Evolutionary conservation across 306 rosid species (phyloP).

Genomic region (Vachellia collinsii): DNA sequence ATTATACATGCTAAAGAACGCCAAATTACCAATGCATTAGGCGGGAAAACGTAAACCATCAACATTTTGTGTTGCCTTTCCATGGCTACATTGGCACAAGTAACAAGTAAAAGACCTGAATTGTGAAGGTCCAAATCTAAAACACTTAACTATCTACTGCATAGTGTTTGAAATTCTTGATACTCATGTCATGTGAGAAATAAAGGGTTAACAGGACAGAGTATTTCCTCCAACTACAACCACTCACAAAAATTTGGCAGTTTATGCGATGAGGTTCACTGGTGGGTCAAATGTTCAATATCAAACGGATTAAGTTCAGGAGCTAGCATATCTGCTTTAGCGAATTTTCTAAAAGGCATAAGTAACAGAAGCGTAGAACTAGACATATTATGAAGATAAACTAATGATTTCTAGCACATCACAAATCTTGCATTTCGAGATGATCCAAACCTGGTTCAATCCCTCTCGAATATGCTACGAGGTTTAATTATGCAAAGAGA

Average conservation of each 20-base stretch:
- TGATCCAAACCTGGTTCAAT: background rate
- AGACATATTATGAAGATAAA: background rate
- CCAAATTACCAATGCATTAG: background rate
- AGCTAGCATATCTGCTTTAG: conserved; percentile 10
- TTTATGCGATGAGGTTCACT: conserved; percentile 15
- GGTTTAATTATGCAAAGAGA: background rate
- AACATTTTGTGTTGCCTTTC: conserved; percentile 10
- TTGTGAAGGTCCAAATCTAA: background rate
- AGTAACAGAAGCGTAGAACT: background rate
- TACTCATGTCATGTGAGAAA: conserved; percentile 10
- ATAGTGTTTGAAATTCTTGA: conserved; percentile 7
- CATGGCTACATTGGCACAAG: conserved; percentile 14
- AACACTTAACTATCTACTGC: conserved; percentile 7
- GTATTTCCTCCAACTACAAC: background rate
- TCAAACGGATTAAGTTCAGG: conserved; percentile 15
- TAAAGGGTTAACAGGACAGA: background rate
- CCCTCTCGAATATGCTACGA: background rate
- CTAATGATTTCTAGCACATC: background rate
- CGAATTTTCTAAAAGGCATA: background rate
- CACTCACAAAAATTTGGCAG: conserved; percentile 23
- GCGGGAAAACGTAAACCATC: background rate
- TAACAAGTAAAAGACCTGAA: conserved; percentile 27
- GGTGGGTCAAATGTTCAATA: conserved; percentile 23
- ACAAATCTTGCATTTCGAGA: background rate
- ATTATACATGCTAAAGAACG: background rate